Conservation (phyloP, 2,329 filamentous ascomycete genomes). For the Neocatenulostroma microsporum region DNA sequence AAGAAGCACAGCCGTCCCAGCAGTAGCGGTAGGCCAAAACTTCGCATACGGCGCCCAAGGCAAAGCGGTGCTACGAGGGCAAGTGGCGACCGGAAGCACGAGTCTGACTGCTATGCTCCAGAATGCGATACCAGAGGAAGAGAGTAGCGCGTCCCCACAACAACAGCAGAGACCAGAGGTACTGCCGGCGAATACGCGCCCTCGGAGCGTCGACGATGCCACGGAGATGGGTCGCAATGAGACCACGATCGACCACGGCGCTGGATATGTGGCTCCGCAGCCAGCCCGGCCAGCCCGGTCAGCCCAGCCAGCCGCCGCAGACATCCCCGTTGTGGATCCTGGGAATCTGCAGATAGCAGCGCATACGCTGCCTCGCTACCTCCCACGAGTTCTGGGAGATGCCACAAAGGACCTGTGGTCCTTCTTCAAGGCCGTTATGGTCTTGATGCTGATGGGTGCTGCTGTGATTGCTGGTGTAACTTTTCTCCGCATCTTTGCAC, state of each 20-base stretch:
- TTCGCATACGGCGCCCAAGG: slow-evolving; percentile 13
- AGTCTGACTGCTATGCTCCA: slow-evolving; percentile 5
- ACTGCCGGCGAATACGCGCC: background rate
- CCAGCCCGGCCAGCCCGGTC: no score
- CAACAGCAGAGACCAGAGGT: background rate
- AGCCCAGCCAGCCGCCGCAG: no score
- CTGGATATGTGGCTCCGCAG: slow-evolving; percentile 1
- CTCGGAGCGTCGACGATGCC: background rate
- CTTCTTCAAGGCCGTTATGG: background rate
- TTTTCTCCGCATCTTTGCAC: background rate
- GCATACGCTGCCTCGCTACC: slow-evolving; percentile 3
- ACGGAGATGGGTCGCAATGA: slow-evolving; percentile 1
- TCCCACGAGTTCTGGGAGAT: background rate
- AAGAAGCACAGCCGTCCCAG: slow-evolving; percentile 7
- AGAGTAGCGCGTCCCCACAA: background rate
- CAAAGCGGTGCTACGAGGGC: slow-evolving; percentile 6
- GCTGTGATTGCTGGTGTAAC: background rate
- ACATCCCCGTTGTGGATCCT: slow-evolving; percentile 1
- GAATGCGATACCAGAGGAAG: background rate
- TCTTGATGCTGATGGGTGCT: background rate
- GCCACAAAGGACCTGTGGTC: background rate
- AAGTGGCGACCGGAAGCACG: slow-evolving; percentile 7
- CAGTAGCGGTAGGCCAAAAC: slow-evolving; percentile 7
- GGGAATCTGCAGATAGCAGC: background rate
- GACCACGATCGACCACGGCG: background rate